Conservation (phyloP, 2,329 filamentous ascomycete species). For the Rutstroemia sp. region DNA sequence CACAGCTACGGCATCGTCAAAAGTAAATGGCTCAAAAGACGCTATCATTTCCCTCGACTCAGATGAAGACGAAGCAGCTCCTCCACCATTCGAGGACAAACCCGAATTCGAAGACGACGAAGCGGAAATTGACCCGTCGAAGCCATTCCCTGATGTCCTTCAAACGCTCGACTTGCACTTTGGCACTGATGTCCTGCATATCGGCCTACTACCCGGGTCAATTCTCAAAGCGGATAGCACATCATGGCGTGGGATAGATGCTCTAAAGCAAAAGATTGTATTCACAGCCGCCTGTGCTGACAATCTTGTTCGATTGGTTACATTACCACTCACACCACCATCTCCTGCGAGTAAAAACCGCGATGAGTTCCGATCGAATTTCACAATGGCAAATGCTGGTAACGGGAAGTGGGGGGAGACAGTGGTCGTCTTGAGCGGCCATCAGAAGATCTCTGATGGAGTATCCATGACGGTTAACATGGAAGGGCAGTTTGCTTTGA, state of each 20-base stretch:
- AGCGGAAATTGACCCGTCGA: constrained; percentile 28
- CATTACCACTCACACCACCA: constrained; percentile 53
- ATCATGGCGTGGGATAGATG: constrained; percentile 36
- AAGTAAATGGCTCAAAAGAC: constrained; percentile 48
- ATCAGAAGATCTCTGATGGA: constrained; percentile 45
- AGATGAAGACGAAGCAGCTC: constrained; percentile 44
- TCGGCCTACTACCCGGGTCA: constrained; percentile 47
- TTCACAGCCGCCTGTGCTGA: constrained; percentile 54
- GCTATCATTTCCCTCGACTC: constrained; percentile 57
- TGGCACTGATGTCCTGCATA: constrained; percentile 46
- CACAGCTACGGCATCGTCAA: constrained; percentile 29
- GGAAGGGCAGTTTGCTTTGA: constrained; percentile 30
- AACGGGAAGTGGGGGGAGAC: constrained; percentile 58
- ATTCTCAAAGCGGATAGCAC: constrained; percentile 42
- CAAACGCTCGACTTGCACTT: constrained; percentile 56
- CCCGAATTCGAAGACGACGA: constrained; percentile 52
- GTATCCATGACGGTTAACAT: constrained; percentile 44
- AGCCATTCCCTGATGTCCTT: constrained; percentile 45
- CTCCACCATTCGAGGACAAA: constrained; percentile 40
- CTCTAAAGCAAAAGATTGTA: constrained; percentile 50
- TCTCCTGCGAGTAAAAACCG: constrained; percentile 52
- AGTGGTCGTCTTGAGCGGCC: constrained; percentile 45
- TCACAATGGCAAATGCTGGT: constrained; percentile 48
- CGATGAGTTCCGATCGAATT: constrained; percentile 41
- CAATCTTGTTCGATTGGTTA: constrained; percentile 49